phyloP scores from a whole-genome alignment of 2,329 filamentous ascomycete species.

The Zasmidium angulare region DNA sequence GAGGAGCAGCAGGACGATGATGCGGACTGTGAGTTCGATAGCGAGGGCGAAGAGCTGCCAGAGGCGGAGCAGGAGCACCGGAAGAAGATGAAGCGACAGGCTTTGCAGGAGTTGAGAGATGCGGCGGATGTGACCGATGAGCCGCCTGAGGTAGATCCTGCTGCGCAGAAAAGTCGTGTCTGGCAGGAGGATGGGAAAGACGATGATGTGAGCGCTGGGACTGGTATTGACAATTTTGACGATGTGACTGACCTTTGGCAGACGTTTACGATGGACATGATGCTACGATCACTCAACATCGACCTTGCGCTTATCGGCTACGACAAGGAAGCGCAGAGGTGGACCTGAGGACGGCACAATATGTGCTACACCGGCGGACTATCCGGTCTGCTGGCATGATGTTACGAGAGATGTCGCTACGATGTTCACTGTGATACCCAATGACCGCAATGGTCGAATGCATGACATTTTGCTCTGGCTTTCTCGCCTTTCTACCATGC shows the following conservation, averaged over 20 bases:
- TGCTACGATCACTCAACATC: slow-evolving; percentile 66
- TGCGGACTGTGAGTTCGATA: slow-evolving; percentile 38
- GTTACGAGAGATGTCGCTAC: background rate
- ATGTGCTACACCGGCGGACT: too few species aligned
- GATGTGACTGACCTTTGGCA: slow-evolving; percentile 31
- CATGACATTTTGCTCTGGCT: background rate
- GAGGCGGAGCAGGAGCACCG: slow-evolving; percentile 45
- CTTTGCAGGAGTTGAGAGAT: slow-evolving; percentile 48
- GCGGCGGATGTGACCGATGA: slow-evolving; percentile 32
- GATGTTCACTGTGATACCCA: slow-evolving; percentile 3
- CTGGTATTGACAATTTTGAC: background rate
- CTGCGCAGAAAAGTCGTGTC: slow-evolving; percentile 34
- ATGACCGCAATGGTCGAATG: background rate
- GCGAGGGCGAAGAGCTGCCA: slow-evolving; percentile 34
- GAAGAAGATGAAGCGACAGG: slow-evolving; percentile 50
- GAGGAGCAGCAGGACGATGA: slow-evolving; percentile 34
- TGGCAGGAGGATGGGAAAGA: slow-evolving; percentile 38
- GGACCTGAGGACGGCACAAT: slow-evolving; percentile 49
- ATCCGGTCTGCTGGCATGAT: background rate
- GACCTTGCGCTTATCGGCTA: slow-evolving; percentile 64
- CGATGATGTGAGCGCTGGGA: slow-evolving; percentile 39
- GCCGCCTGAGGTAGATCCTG: slow-evolving; percentile 40
- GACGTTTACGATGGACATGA: slow-evolving; percentile 69
- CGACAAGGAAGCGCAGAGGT: slow-evolving; percentile 57
- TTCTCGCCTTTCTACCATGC: background rate